Conservation (phyloP, 1,139 yeast genomes). For the Kodamaea alishanica region DNA sequence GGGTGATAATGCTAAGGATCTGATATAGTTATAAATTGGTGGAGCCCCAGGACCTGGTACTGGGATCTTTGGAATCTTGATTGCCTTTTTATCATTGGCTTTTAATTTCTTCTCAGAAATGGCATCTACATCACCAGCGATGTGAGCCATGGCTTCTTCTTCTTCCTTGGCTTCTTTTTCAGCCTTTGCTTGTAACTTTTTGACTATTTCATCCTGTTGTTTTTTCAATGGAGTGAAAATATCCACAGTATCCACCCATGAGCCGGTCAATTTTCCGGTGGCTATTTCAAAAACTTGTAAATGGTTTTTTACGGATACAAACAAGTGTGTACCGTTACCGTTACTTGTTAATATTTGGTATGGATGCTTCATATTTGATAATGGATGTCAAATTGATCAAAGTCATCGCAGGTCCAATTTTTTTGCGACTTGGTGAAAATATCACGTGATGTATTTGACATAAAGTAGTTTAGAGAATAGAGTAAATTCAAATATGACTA, state of each 20-base stretch:
- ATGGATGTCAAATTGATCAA: neutral
- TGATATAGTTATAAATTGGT: slow-evolving; percentile 58
- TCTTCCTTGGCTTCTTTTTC: slow-evolving; percentile 12
- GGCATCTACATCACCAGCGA: slow-evolving; percentile 15
- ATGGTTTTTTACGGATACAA: slow-evolving; percentile 54
- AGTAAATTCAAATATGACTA: too few species aligned
- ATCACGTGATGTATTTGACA: too few species aligned
- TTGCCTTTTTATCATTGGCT: slow-evolving; percentile 21
- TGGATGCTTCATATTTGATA: slow-evolving; percentile 56
- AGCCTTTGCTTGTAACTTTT: slow-evolving; percentile 12
- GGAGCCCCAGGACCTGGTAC: slow-evolving; percentile 69
- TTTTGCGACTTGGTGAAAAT: too few species aligned
- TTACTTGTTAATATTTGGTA: slow-evolving; percentile 52
- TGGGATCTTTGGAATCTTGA: slow-evolving; percentile 52
- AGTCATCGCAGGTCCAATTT: too few species aligned
- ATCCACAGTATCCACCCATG: slow-evolving; percentile 59
- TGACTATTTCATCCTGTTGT: slow-evolving; percentile 44
- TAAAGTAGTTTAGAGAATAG: too few species aligned
- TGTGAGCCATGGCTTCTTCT: slow-evolving; percentile 15
- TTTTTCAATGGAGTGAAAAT: slow-evolving; percentile 36
- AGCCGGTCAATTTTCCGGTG: slow-evolving; percentile 38
- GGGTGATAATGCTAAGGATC: slow-evolving; percentile 53
- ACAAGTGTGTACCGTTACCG: slow-evolving; percentile 43
- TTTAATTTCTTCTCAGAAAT: slow-evolving; percentile 27
- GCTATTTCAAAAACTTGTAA: slow-evolving; percentile 46